These are phyloP conservation scores for Uncinocarpus reesii DNA, from an alignment of 2,329 filamentous ascomycete genomes.

Conservation along the genomic window DNA sequence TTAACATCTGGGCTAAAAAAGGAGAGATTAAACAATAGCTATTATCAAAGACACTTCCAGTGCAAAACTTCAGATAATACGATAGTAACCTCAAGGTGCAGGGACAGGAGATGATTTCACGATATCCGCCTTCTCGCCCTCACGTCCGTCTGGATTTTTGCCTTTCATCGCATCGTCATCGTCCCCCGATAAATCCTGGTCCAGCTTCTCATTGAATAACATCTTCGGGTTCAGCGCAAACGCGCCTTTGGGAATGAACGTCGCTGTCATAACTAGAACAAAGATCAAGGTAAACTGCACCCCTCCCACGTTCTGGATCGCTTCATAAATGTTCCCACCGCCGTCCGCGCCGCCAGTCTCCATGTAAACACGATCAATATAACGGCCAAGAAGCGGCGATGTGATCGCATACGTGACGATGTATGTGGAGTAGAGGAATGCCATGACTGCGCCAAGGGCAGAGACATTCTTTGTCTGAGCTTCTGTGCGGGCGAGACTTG, in stretches of 20 bases:
- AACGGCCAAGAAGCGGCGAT: background rate
- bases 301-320: conserved; percentile 37
- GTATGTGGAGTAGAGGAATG: conserved; percentile 6
- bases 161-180: background rate
- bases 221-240: conserved; percentile 33
- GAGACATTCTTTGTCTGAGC: conserved; percentile 3
- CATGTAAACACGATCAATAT: background rate
- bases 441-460: conserved; percentile 5
- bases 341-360: background rate
- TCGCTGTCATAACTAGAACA: conserved; percentile 34
- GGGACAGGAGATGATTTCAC: background rate
- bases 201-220: conserved; percentile 13
- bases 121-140: background rate
- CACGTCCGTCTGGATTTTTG: background rate
- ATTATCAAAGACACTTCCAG: background rate
- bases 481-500: conserved; percentile 6
- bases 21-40: too few relatives aligned
- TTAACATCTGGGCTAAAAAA: too few relatives aligned
- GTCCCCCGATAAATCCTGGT: conserved; percentile 2
- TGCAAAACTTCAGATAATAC: background rate
- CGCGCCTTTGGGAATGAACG: conserved; percentile 39
- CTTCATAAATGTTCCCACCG: conserved; percentile 20
- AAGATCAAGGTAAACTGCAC: conserved; percentile 41
- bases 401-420: conserved; percentile 7
- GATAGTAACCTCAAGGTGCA: background rate